phyloP scores from a whole-genome alignment of 257 asterid species.

The Solanum corneliomulleri region DNA sequence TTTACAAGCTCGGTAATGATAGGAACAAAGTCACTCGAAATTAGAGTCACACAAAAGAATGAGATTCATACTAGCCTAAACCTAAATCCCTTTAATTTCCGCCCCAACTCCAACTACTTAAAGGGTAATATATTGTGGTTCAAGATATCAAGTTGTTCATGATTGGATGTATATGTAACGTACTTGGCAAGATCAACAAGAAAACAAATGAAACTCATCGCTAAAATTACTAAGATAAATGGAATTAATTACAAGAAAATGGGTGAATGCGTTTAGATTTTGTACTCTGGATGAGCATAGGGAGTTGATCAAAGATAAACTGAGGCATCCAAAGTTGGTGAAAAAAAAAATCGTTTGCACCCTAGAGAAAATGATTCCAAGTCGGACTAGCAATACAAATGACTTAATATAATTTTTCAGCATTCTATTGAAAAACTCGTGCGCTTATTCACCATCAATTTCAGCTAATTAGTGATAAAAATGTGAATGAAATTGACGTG shows the following conservation, averaged over 20 bases:
- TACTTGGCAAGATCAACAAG: not conserved
- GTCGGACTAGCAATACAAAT: not conserved
- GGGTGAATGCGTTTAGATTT: not conserved
- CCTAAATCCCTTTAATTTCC: too few species aligned
- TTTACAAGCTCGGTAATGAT: too few species aligned
- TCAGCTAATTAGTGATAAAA: not conserved
- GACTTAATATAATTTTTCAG: constrained; percentile 1
- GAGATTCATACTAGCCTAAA: too few species aligned
- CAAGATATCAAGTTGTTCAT: too few species aligned
- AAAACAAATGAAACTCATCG: not conserved
- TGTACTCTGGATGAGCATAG: not conserved
- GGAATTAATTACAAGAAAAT: not conserved
- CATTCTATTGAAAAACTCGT: not conserved
- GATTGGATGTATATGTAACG: not conserved
- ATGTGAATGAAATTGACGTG: not conserved
- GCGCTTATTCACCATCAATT: not conserved
- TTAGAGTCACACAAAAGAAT: too few species aligned
- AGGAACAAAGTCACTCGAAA: too few species aligned
- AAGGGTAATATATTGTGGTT: too few species aligned
- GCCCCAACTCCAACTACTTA: too few species aligned
- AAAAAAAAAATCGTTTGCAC: not conserved
- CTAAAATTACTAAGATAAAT: not conserved
- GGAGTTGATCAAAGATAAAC: not conserved
- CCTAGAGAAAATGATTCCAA: constrained; percentile 6
- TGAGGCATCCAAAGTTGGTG: not conserved